Evolutionary conservation across 2,329 filamentous ascomycete species (phyloP).

Genomic region (Phaeosphaeria sp.): DNA sequence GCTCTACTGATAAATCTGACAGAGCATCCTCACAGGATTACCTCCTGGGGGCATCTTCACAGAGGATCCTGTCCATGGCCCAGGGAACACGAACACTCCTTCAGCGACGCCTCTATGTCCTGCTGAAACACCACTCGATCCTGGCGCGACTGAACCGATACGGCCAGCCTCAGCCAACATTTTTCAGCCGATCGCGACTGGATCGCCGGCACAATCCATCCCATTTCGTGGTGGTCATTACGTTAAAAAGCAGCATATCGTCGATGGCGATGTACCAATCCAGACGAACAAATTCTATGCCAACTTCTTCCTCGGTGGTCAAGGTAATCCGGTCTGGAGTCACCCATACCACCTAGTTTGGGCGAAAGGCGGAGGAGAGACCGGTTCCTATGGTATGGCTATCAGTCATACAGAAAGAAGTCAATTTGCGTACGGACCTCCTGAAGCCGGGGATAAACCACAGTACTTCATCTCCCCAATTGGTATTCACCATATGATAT

Average conservation of each 20-base stretch:
- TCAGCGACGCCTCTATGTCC: conserved; percentile 33
- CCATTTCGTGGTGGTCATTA: conserved; percentile 48
- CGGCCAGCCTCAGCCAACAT: conserved; percentile 36
- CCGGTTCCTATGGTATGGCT: conserved; percentile 76
- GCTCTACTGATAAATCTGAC: conserved; percentile 7
- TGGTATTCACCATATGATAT: conserved; percentile 79
- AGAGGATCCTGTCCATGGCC: conserved; percentile 29
- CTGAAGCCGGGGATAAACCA: conserved; percentile 41
- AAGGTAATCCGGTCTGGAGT: conserved; percentile 73
- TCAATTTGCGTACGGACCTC: conserved; percentile 63
- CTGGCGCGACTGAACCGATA: conserved; percentile 30
- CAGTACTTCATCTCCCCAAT: conserved; percentile 83
- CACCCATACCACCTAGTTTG: conserved; percentile 64
- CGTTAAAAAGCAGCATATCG: conserved; percentile 48
- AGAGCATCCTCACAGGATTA: conserved; percentile 42
- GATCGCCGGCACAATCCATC: conserved; percentile 49
- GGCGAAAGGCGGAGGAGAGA: conserved; percentile 57
- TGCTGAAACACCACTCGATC: conserved; percentile 34
- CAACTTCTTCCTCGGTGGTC: conserved; percentile 80
- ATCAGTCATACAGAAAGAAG: conserved; percentile 76
- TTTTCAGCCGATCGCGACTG: conserved; percentile 52
- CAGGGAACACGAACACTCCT: conserved; percentile 22
- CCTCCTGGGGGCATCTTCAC: conserved; percentile 35
- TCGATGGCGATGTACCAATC: conserved; percentile 56
- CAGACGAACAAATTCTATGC: conserved; percentile 76